phyloP scores from a whole-genome alignment of 192 early-diverging fungal genomes.

The Rhizophagus prolifer region DNA sequence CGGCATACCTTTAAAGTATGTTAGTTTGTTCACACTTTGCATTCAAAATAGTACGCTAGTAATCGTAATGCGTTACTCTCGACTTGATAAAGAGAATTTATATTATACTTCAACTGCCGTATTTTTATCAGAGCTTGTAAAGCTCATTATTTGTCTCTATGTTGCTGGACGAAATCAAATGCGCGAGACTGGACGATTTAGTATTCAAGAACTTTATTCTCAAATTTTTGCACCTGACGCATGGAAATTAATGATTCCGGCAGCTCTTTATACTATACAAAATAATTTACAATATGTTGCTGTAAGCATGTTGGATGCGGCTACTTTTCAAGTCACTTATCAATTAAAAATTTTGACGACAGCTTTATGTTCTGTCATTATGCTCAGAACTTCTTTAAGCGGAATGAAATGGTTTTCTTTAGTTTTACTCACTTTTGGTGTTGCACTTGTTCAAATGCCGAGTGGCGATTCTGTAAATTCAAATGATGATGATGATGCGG shows the following conservation, averaged over 20 bases:
- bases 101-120: constrained; percentile 91
- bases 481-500: constrained; percentile 30
- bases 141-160: constrained; percentile 62
- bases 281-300: constrained; percentile 97
- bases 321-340: constrained; percentile 96
- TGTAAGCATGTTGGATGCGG: constrained; percentile 82
- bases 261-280: constrained; percentile 89
- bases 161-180: constrained; percentile 39
- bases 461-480: constrained; percentile 25
- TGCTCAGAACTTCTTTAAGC: constrained; percentile 72
- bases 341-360: constrained; percentile 98
- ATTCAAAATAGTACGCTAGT: constrained; percentile 88
- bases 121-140: constrained; percentile 81
- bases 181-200: constrained; percentile 31
- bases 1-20: constrained; percentile 78
- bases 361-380: constrained; percentile 85
- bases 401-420: constrained; percentile 82
- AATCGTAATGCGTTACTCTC: constrained; percentile 88
- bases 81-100: constrained; percentile 37
- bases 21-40: constrained; percentile 81
- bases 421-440: constrained; percentile 78
- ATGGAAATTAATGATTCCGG: constrained; percentile 86
- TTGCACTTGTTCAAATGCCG: constrained; percentile 72
- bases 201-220: constrained; percentile 35
- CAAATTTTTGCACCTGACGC: constrained; percentile 66